These are phyloP conservation scores for Saturnispora hagleri DNA, from an alignment of 805 yeast species.

Conservation along the genomic window DNA sequence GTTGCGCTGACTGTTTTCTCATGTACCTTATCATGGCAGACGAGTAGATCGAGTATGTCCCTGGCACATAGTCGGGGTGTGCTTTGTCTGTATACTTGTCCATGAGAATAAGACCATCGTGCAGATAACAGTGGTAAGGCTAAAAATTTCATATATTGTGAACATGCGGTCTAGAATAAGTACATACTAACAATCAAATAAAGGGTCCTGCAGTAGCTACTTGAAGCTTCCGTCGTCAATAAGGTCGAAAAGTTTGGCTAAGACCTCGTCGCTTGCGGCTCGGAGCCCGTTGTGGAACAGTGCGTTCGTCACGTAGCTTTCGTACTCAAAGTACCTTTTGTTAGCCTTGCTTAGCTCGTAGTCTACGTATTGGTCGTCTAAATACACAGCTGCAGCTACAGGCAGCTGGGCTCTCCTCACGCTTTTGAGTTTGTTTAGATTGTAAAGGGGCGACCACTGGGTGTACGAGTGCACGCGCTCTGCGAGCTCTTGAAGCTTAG, in stretches of 20 bases:
- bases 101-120: slow-evolving; percentile 15
- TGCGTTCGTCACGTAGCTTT: slow-evolving; percentile 38
- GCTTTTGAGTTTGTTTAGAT: slow-evolving; percentile 17
- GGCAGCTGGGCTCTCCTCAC: slow-evolving; percentile 23
- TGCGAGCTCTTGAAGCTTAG: slow-evolving; percentile 33
- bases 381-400: slow-evolving; percentile 42
- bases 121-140: not conserved
- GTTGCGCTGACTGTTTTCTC: slow-evolving; percentile 7
- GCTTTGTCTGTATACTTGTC: slow-evolving; percentile 28
- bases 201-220: not conserved
- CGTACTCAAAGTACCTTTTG: slow-evolving; percentile 21
- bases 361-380: slow-evolving; percentile 45
- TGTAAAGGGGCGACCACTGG: slow-evolving; percentile 21
- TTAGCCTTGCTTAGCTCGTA: slow-evolving; percentile 28
- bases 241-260: slow-evolving; percentile 32
- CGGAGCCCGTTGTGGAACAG: slow-evolving; percentile 44
- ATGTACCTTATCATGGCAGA: slow-evolving; percentile 24
- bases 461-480: slow-evolving; percentile 25
- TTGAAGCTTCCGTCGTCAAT: slow-evolving; percentile 27
- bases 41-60: slow-evolving; percentile 46
- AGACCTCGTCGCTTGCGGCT: slow-evolving; percentile 31
- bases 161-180: not conserved
- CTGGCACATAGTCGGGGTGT: slow-evolving; percentile 41
- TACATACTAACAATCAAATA: not conserved
- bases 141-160: not conserved